Conservation (phyloP, 352 stramenopile genomes). For the Pythium sukuiense region DNA sequence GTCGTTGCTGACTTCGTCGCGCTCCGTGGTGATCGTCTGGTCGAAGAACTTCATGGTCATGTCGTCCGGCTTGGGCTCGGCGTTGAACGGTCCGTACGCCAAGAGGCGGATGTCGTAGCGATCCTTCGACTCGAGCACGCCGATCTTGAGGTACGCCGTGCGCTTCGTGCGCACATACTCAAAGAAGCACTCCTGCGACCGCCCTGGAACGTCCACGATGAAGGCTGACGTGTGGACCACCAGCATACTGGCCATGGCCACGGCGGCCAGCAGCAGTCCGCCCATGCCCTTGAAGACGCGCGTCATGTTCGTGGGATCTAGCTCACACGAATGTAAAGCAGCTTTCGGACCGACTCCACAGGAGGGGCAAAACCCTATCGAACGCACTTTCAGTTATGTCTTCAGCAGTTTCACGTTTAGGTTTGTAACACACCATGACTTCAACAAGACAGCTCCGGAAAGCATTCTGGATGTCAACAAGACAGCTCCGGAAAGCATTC, state of each 20-base stretch:
- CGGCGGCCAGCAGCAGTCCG: constrained; percentile 13
- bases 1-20: constrained; percentile 69
- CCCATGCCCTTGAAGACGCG: constrained; percentile 11
- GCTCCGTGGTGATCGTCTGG: constrained; percentile 61
- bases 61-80: constrained; percentile 46
- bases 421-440: background rate
- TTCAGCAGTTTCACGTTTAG: background rate
- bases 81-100: constrained; percentile 65
- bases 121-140: constrained; percentile 69
- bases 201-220: constrained; percentile 54
- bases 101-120: constrained; percentile 77
- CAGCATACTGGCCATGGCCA: constrained; percentile 30
- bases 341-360: constrained; percentile 8
- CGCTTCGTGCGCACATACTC: constrained; percentile 86
- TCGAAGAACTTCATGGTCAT: constrained; percentile 76
- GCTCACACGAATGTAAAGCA: background rate
- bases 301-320: constrained; percentile 15
- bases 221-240: constrained; percentile 37
- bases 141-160: constrained; percentile 82
- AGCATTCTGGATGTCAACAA: background rate
- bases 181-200: constrained; percentile 74
- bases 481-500: background rate
- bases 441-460: background rate
- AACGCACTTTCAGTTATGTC: background rate
- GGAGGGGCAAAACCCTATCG: background rate